Evolutionary conservation across 2,329 filamentous ascomycete genomes (phyloP), one percentile per base, ranked within the genome.

Genomic region (Cladosporium sp.): DNA sequence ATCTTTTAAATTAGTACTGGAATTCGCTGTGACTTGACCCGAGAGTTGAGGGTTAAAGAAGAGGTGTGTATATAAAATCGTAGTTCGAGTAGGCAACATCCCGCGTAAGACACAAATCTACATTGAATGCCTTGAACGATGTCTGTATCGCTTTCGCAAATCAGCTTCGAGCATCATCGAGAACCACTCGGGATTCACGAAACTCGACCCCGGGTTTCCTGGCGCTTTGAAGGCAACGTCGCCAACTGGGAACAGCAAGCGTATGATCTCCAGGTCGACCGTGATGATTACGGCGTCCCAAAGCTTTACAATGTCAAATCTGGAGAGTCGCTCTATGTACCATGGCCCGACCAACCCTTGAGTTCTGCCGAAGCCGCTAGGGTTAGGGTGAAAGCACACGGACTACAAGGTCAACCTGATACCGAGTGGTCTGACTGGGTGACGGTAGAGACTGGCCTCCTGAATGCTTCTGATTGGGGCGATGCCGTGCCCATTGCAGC

Each of bases 201-300:
- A 8, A 24, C 43, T 13, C 43, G 36, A 13, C 43, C 43, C 7
- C 43, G 43, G 13, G 32, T 45, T 24, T 45, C 43, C 13, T 45
- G 43, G 43, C 12, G 43, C 15, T 45, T 45, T 12, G 43, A 45
- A 36, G 43, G 43, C 19, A 45, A 45, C 17, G 43, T 45, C 13
- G 18, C 36, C 19, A 22, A 45, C 12, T 45, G 43, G 43, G 43
- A 45, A 24, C 43, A 45, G 32, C 13, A 30, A 8, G 36, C 43
- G 9, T 45, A 45, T 30, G 43, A 45, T 9, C 29, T 45, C 19
- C 29, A 45, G 7, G 24, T 45, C 13, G 43, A 45, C 2, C 19
- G 43, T 24, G 20, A 45, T 30, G 30, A 37, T 17, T 2, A 45
- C 7, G 43, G 43, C 6, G 13, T 34, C 22, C 43, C 43, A 11